phyloP scores from a whole-genome alignment of 2,329 filamentous ascomycete species.

The Ilyonectria mors-panacis region DNA sequence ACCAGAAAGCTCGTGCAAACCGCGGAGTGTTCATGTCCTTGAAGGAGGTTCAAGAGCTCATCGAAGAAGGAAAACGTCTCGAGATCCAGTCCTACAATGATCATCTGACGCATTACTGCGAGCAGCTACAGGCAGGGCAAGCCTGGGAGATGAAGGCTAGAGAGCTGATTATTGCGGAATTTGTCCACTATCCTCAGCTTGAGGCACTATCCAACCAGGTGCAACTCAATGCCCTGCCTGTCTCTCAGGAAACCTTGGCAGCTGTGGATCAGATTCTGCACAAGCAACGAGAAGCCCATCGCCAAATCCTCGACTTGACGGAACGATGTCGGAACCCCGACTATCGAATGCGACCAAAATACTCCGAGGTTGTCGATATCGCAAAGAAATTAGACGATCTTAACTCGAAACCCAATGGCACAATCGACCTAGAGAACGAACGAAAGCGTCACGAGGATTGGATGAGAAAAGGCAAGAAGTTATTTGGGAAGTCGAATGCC shows the following conservation, averaged over 20 bases:
- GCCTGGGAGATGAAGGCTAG: conserved; percentile 94
- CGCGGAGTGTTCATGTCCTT: conserved; percentile 79
- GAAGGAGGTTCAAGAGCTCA: conserved; percentile 83
- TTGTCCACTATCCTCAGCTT: conserved; percentile 93
- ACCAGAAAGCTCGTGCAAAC: conserved; percentile 79
- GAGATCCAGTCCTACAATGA: conserved; percentile 86
- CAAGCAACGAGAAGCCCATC: conserved; percentile 95
- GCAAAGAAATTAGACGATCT: conserved; percentile 90
- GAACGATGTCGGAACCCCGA: conserved; percentile 83
- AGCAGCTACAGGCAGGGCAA: conserved; percentile 82
- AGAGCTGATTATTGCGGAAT: conserved; percentile 92
- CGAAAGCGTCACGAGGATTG: conserved; percentile 97
- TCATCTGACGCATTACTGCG: conserved; percentile 81
- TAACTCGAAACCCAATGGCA: conserved; percentile 92
- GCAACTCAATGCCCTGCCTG: conserved; percentile 77
- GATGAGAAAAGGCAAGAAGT: conserved; percentile 98
- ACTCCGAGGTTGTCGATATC: conserved; percentile 90
- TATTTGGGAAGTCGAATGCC: conserved; percentile 98
- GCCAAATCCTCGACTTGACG: conserved; percentile 86
- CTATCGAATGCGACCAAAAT: conserved; percentile 85
- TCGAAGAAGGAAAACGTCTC: conserved; percentile 82
- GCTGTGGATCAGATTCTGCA: conserved; percentile 92
- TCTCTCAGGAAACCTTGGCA: conserved; percentile 84
- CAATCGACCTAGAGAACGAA: conserved; percentile 93
- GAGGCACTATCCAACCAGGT: conserved; percentile 93